phyloP scores from a whole-genome alignment of 352 stramenopile genomes.

The Globisporangium uncinulatum region DNA sequence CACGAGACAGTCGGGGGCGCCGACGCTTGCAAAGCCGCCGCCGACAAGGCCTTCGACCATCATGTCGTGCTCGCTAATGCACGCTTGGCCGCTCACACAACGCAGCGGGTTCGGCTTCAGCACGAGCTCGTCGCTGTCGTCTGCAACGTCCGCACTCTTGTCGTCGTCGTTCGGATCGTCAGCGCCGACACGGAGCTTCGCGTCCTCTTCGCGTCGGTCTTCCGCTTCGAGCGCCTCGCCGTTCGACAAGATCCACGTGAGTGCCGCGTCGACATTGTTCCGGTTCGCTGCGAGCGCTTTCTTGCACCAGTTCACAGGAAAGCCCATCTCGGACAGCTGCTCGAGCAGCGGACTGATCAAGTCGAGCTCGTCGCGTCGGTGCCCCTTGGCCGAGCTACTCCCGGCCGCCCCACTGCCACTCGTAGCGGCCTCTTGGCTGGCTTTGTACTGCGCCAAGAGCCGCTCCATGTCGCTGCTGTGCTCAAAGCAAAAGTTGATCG shows the following conservation, averaged over 20 bases:
- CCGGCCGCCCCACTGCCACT: neutral
- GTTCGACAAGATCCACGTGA: constrained; percentile 92
- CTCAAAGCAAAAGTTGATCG: constrained; percentile 92
- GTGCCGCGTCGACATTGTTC: constrained; percentile 87
- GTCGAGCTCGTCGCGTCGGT: constrained; percentile 49
- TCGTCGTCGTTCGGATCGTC: constrained; percentile 31
- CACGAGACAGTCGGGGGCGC: constrained; percentile 74
- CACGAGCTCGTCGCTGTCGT: constrained; percentile 27
- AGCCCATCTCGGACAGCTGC: constrained; percentile 91
- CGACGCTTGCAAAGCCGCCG: constrained; percentile 82
- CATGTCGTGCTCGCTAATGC: constrained; percentile 76
- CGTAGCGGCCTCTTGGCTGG: constrained; percentile 32
- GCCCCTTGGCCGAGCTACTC: constrained; percentile 17
- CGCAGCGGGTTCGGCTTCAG: constrained; percentile 75
- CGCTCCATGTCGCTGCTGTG: constrained; percentile 90
- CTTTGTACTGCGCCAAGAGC: constrained; percentile 74
- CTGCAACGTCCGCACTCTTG: constrained; percentile 8
- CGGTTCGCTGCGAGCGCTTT: constrained; percentile 85
- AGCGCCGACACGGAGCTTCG: constrained; percentile 30
- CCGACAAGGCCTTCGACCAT: constrained; percentile 84
- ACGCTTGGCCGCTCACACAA: constrained; percentile 80
- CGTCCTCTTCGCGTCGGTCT: constrained; percentile 82
- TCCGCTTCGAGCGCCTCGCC: constrained; percentile 85
- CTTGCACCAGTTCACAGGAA: constrained; percentile 91
- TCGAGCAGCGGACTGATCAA: constrained; percentile 71